Percentiles rank a stretch among this genome's conserved stretches.
These are phyloP conservation scores for Candida arabinofermentans DNA, from an alignment of 805 yeast genomes.

Conservation along the genomic window DNA sequence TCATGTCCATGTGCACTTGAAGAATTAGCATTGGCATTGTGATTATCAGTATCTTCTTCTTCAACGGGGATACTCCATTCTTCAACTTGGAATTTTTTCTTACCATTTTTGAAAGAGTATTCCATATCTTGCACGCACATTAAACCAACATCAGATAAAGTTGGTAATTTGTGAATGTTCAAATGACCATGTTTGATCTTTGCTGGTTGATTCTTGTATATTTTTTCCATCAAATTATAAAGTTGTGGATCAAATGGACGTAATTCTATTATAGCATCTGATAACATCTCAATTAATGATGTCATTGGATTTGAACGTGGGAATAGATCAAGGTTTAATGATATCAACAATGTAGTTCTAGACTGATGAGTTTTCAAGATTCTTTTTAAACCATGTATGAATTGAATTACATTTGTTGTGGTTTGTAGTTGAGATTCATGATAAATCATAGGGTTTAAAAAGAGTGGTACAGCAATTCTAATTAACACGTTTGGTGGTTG, in stretches of 20 bases:
- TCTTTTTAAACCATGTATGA: conserved; percentile 56
- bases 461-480: conserved; percentile 69
- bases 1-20: background rate
- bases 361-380: conserved; percentile 43
- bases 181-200: conserved; percentile 84
- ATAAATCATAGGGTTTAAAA: conserved; percentile 76
- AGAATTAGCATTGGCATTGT: background rate
- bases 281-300: conserved; percentile 51
- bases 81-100: conserved; percentile 78
- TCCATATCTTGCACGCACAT: conserved; percentile 76
- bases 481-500: conserved; percentile 44
- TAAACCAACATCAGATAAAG: conserved; percentile 68
- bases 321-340: conserved; percentile 63
- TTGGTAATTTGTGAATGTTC: conserved; percentile 69
- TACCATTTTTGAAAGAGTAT: conserved; percentile 81
- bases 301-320: conserved; percentile 48
- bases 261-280: conserved; percentile 67
- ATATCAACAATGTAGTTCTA: conserved; percentile 42
- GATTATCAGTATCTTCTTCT: conserved; percentile 50
- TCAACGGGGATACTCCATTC: conserved; percentile 98
- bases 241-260: conserved; percentile 80
- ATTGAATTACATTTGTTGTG: conserved; percentile 49
- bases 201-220: conserved; percentile 66
- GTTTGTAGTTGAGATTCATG: conserved; percentile 35
- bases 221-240: conserved; percentile 59